A percentile compares a stretch with the other conserved stretches of the same genome.
Evolutionary conservation across 1,139 yeast genomes (phyloP).

Genomic region (Diutina sp.): DNA sequence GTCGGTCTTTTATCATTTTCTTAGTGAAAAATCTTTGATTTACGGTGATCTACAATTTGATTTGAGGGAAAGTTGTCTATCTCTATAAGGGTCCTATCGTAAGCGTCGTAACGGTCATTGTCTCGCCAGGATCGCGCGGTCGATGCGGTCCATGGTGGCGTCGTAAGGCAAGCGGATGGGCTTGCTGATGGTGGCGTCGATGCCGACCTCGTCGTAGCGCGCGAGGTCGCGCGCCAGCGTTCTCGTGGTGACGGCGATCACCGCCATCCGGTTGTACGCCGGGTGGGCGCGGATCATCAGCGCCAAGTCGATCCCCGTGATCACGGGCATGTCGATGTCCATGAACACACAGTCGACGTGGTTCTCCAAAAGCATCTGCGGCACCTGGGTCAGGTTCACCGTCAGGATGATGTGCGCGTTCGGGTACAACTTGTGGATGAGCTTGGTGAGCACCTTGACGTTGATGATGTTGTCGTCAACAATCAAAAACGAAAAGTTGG

Average conservation of each 20-base stretch:
- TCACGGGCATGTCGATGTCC: constrained; percentile 35
- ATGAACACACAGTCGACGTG: constrained; percentile 24
- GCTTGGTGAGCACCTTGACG: constrained; percentile 22
- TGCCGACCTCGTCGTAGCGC: constrained; percentile 20
- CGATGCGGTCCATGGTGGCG: constrained; percentile 10
- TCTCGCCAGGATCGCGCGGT: constrained; percentile 7
- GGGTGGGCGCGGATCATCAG: constrained; percentile 13
- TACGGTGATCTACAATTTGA: too few species aligned
- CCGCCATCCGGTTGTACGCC: constrained; percentile 11
- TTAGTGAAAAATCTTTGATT: too few species aligned
- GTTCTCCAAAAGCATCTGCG: constrained; percentile 7
- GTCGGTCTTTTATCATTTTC: too few species aligned
- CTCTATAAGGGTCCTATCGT: neutral
- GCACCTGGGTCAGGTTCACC: constrained; percentile 21
- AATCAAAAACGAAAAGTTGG: constrained; percentile 18
- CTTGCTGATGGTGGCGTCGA: constrained; percentile 29
- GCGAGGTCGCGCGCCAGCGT: constrained; percentile 15
- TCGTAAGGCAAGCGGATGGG: constrained; percentile 19
- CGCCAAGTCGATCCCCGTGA: constrained; percentile 31
- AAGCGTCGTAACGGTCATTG: neutral
- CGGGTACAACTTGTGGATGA: constrained; percentile 24
- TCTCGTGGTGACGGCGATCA: constrained; percentile 33
- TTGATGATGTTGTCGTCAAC: constrained; percentile 35
- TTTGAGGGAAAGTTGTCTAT: neutral
- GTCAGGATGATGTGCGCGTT: constrained; percentile 15